Evolutionary conservation across 768 basidiomycete species (phyloP).

Genomic region (Kwoniella sp.): DNA sequence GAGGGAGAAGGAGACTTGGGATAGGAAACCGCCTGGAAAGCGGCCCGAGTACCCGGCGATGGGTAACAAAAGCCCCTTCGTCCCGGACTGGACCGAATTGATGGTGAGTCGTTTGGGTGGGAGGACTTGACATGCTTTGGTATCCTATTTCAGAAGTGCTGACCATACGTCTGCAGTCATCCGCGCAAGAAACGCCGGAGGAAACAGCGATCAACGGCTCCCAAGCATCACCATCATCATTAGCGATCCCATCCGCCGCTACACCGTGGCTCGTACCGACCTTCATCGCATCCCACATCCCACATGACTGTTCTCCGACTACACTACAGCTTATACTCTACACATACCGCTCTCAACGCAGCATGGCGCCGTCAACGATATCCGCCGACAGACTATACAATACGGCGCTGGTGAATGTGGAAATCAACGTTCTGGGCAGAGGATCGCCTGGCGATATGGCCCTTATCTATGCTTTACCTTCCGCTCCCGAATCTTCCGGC

Average conservation of each 20-base stretch:
- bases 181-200: constrained; percentile 53
- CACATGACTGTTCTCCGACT: constrained; percentile 23
- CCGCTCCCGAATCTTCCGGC: too few relatives aligned
- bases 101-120: constrained; percentile 14
- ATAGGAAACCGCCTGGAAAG: constrained; percentile 83
- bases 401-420: constrained; percentile 70
- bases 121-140: too few relatives aligned
- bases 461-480: constrained; percentile 67
- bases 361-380: constrained; percentile 59
- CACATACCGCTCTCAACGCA: constrained; percentile 64
- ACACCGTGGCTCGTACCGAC: constrained; percentile 70
- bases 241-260: neutral
- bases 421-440: constrained; percentile 65
- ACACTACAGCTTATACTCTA: constrained; percentile 62
- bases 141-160: too few relatives aligned
- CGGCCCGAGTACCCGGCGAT: constrained; percentile 70
- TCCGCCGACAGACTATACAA: constrained; percentile 61
- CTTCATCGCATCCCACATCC: constrained; percentile 57
- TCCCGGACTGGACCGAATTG: constrained; percentile 66
- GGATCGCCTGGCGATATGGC: constrained; percentile 78
- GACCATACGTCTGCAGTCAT: neutral
- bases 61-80: constrained; percentile 73
- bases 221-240: neutral
- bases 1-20: constrained; percentile 69
- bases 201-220: constrained; percentile 28